Evolutionary conservation across 306 rosid species (phyloP), one percentile per base, ranked within the genome.

Genomic region (Vigna nakashimae): DNA sequence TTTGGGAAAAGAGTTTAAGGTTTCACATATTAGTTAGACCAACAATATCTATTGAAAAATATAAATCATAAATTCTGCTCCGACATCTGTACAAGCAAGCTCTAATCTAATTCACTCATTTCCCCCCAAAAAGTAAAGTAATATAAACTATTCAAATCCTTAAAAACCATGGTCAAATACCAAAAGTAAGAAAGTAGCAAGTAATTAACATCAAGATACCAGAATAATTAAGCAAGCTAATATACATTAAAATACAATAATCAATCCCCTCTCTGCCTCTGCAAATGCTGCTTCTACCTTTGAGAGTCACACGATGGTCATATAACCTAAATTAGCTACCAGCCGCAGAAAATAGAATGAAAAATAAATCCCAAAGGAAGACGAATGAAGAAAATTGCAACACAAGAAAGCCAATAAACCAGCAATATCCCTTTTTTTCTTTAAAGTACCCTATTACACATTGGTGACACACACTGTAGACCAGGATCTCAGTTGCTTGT

Each of bases 221-320:
- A 55, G 53, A 65, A 71, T 52, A 57, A 71, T 56, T 20, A 65
- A 26, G 73, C 48, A 65, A 64, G 55, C 82, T 40, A 79, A 40
- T 51, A 20, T 71, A 12, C 49, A 69, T 62, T 43, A 71, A 60
- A 75, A 60, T 64, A 53, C 18, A 68, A 24, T 72, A 0, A 0
- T 0, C 12, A 42, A 42, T 42, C 12, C 38, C 56, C 57, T 17
- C 46, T 26, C 62, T 16, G 17, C 69, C 46, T 74, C 18, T 45
- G 32, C 36, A 48, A 66, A 74, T 71, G 56, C 72, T 68, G 55
- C 56, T 43, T 14, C 71, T 50, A 62, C 71, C 53, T 60, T 66
- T 22, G 51, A 58, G 53, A 59, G 45, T 59, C 53, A 60, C 48
- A 60, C 24, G 22, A 70, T 34, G 75, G 45, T 78, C 50, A 30